Base-by-base conservation (phyloP, 2,329 filamentous ascomycete genomes). In the Xylaria sp. region DNA sequence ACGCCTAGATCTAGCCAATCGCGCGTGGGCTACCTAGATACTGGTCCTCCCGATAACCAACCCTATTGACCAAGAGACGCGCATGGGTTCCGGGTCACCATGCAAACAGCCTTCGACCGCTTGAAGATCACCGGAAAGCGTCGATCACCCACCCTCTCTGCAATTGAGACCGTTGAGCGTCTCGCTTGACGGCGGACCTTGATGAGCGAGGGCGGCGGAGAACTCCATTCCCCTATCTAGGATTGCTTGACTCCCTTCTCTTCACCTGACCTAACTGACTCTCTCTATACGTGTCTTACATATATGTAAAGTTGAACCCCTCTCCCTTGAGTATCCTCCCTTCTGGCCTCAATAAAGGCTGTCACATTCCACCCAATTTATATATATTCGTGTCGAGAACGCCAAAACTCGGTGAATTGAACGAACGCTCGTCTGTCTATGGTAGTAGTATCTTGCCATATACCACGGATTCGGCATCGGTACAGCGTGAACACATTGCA, bases 121-220 rank as follows among this genome's bases (percentile, higher is more conserved):
- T 71, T 66, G 66, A 70, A 71, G 71, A 74, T 75, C 72, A 60
- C 56, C 61, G 67, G 65, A 64, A 63, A 70, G 66, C 68, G 73
- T 69, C 72, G 72, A 76, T 76, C 75, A 53, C 64, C 67, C n/a
- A 48, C 72, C 39, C 4, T 24, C 34, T 21, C 42, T 63, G 48
- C 21, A 53, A 54, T 39, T 51, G 27, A 55, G 48, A 50, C 5
- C 27, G 8, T 48, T 19, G 2, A 30, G 19, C 24, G 32, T 9
- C n/a, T 47, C 19, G 34, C 62, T 61, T 30, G 59, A 47, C 30
- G n/a, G 53, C 51, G n/a, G 19, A 65, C 30, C 36, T 34, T 45
- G 51, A 64, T 48, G 61, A 27, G 4, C 24, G 24, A 65, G 60
- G 65, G 53, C 47, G 47, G 62, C 64, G 53, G 57, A 62, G 48